Evolutionary conservation across 2,329 filamentous ascomycete genomes (phyloP), one percentile per base, ranked within the genome.

Genomic region (Endothia cerciana): DNA sequence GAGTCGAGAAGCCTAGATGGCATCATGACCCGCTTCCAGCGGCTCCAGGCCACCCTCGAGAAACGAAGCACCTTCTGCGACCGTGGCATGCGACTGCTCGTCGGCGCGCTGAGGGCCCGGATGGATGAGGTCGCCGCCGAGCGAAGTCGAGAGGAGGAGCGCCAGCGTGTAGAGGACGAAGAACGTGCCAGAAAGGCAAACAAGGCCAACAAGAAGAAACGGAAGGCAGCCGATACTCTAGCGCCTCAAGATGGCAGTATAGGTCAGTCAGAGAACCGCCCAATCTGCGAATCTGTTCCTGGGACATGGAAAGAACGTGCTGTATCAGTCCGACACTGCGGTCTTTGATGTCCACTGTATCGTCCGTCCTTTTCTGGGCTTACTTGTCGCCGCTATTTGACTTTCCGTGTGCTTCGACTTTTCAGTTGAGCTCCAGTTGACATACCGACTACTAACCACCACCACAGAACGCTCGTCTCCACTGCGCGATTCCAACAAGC

Each of bases 141-240:
- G 67, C 74, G 77, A 67, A 79, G 83, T 49, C 76, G 80, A 57
- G 82, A 87, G 64, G 84, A 85, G 45, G 82, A 83, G 73, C 80
- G 79, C 62, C 74, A 73, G 78, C 85, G 75, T 82, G 72, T 82
- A 62, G 82, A 77, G 36, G 84, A 86, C 55, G 81, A 81, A 68
- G 77, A 77, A 67, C 72, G 75, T 58, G 81, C 82, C 62, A 77
- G 79, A 28, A 86, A 86, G 72, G 65, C 65, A 3, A 93, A 94
- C 76, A 84, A 90, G 70, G 67, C 67, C n/a, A 93, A 94, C 76
- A 84, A 90, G 70, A 93, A 92, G 83, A 93, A 92, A 81, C 89
- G 91, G 75, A 93, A 93, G 78, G 91, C 90, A 30, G 81, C 86
- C 8, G 87, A 89, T 65, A 82, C 77, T 63, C 79, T 85, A 40